These are phyloP conservation scores for Aspergillus ochraceus DNA, from an alignment of 2,329 filamentous ascomycete species.

Conservation along the genomic window DNA sequence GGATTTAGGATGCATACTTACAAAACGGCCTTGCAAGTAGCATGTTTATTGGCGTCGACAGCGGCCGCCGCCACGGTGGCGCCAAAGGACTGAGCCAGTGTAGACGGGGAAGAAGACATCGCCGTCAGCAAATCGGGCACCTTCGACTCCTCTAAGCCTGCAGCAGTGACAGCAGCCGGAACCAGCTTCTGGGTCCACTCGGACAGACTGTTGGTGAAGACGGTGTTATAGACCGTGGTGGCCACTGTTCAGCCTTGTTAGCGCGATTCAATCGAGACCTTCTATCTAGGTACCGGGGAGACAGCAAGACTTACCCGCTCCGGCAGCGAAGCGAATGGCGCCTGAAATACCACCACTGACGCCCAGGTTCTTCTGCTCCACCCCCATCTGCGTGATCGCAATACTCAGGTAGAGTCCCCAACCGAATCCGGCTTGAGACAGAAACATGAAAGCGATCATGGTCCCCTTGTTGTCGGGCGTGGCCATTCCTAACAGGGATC, in stretches of 20 bases:
- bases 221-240: constrained; percentile 44
- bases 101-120: constrained; percentile 18
- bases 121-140: constrained; percentile 30
- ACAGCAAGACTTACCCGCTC: not conserved
- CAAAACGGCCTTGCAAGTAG: constrained; percentile 28
- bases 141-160: constrained; percentile 34
- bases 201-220: constrained; percentile 40
- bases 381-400: constrained; percentile 52
- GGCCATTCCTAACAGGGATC: constrained; percentile 45
- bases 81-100: constrained; percentile 18
- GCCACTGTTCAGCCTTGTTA: constrained; percentile 46
- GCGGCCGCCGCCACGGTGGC: constrained; percentile 22
- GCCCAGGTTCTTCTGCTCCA: constrained; percentile 50
- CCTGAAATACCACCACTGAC: constrained; percentile 43
- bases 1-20: constrained; percentile 8
- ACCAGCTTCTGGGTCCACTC: constrained; percentile 34
- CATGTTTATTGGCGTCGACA: constrained; percentile 18
- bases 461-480: constrained; percentile 47
- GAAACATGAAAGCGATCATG: constrained; percentile 51
- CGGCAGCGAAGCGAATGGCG: not conserved
- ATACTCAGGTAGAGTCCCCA: constrained; percentile 52
- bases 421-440: constrained; percentile 48
- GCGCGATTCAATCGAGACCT: constrained; percentile 29
- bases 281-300: not conserved
- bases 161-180: constrained; percentile 34